These are phyloP conservation scores for Colletotrichum simmondsii DNA, from an alignment of 2,329 filamentous ascomycete genomes.

Conservation along the genomic window DNA sequence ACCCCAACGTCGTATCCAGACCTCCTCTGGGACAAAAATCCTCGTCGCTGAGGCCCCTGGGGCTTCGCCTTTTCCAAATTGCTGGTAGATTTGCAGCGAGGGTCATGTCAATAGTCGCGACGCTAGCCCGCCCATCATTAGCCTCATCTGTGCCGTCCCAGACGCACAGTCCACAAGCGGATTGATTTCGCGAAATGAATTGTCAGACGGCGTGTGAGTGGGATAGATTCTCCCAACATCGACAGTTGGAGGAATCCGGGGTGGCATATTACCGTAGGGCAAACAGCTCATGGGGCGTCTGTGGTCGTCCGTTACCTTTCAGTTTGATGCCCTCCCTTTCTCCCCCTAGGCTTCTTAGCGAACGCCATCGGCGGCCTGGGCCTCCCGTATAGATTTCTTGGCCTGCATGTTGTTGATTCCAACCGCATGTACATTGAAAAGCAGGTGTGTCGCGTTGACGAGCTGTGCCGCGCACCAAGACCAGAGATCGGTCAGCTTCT, in stretches of 20 bases:
- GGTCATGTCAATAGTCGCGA: slow-evolving; percentile 12
- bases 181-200: slow-evolving; percentile 7
- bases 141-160: not conserved
- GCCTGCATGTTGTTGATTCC: slow-evolving; percentile 16
- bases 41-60: not conserved
- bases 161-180: not conserved
- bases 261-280: not conserved
- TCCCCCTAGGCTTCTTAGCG: not conserved
- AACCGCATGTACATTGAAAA: slow-evolving; percentile 15
- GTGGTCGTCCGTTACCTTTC: not conserved
- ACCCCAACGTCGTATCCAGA: slow-evolving; percentile 5
- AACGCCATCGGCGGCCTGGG: slow-evolving; percentile 25
- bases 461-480: slow-evolving; percentile 1
- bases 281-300: slow-evolving; percentile 2
- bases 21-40: not conserved
- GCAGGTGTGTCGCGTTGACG: not conserved
- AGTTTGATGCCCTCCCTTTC: not conserved
- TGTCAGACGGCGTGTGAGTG: not conserved
- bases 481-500: slow-evolving; percentile 1
- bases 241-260: not conserved
- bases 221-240: not conserved
- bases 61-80: slow-evolving; percentile 7
- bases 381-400: slow-evolving; percentile 25
- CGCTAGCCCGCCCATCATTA: slow-evolving; percentile 17
- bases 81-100: not conserved